Conservation (phyloP, 345 rosid species). For the Boechera retrofracta region DNA sequence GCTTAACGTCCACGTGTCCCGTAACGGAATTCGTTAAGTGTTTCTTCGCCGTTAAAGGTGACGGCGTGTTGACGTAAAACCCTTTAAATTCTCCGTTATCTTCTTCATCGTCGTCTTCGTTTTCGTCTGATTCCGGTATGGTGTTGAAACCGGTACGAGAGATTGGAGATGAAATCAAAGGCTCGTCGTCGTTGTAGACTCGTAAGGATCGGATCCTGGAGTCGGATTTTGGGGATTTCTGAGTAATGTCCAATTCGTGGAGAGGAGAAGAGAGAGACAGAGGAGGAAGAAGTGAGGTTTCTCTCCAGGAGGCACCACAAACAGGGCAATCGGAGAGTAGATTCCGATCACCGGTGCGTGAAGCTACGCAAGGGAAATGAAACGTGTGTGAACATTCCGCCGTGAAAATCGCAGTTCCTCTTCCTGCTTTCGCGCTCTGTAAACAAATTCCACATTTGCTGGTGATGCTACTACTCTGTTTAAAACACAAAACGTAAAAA, state of each 20-base stretch:
- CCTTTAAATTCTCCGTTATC: slow-evolving; percentile 61
- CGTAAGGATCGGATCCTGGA: slow-evolving; percentile 47
- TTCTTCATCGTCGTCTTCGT: slow-evolving; percentile 48
- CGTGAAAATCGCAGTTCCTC: slow-evolving; percentile 83
- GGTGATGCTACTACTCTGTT: slow-evolving; percentile 46
- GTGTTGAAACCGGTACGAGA: slow-evolving; percentile 65
- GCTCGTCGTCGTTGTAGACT: slow-evolving; percentile 85
- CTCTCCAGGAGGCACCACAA: slow-evolving; percentile 70
- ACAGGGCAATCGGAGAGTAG: slow-evolving; percentile 68
- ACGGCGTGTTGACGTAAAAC: slow-evolving; percentile 52
- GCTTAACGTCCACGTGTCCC: slow-evolving; percentile 53
- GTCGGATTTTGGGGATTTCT: slow-evolving; percentile 35
- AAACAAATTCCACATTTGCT: slow-evolving; percentile 76
- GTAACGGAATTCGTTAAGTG: slow-evolving; percentile 5
- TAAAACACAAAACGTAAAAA: not conserved
- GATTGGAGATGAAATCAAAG: slow-evolving; percentile 66
- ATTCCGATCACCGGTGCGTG: slow-evolving; percentile 51
- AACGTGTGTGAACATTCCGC: slow-evolving; percentile 87
- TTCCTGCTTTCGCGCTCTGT: slow-evolving; percentile 68
- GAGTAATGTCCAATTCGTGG: slow-evolving; percentile 15
- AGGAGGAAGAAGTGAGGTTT: slow-evolving; percentile 51
- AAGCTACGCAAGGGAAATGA: slow-evolving; percentile 76
- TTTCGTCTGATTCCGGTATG: slow-evolving; percentile 81
- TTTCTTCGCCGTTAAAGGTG: slow-evolving; percentile 34
- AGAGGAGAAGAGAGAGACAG: slow-evolving; percentile 40